Base-by-base conservation (phyloP, 2,329 filamentous ascomycete genomes). In the Trichoderma breve region DNA sequence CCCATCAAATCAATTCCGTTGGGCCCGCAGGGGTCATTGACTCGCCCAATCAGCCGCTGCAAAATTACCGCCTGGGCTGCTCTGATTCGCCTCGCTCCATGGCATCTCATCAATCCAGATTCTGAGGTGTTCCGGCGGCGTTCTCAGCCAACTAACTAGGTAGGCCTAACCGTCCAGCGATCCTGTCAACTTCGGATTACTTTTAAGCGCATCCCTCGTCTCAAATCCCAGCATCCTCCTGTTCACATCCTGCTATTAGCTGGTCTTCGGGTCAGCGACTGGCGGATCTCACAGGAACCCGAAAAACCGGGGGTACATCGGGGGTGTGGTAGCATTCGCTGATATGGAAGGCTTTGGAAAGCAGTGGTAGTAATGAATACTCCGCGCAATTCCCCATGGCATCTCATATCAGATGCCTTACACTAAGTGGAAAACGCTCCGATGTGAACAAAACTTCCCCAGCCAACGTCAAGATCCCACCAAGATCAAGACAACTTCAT, bases 1-100 rank as follows among this genome's bases (percentile, higher is more conserved):
- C 55, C 66, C 66, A 61, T 69, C 28, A 30, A 60, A 28, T 34
- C 66, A 69, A 69, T 51, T 61, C 57, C 57, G 66, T 53, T 47
- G 55, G 65, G 64, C 6, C 51, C 51, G 51, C 64, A 39, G 64
- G 55, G 66, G 66, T 26, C 28, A 21, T 18, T 9, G 7, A 36
- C 62, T 43, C 64, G 36, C 78, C 79, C 79, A 80, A 81, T 81
- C 64, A 73, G 26, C 71, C 15, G 34, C 58, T 34, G 47, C 66
- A 72, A 77, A 77, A 80, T 80, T 80, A 79, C 77, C 72, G 78
- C 70, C 66, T 30, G 71, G 60, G 24, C 11, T 34, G 34, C 60
- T 60, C 51, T 79, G 74, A 80, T 80, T 80, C 73, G 78, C 61
- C 32, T 24, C 39, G 64, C 39, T 14, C 18, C n/a, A 30, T 26